phyloP scores from a whole-genome alignment of 73 alveolate genomes.

The Paramecium tetraurelia region DNA sequence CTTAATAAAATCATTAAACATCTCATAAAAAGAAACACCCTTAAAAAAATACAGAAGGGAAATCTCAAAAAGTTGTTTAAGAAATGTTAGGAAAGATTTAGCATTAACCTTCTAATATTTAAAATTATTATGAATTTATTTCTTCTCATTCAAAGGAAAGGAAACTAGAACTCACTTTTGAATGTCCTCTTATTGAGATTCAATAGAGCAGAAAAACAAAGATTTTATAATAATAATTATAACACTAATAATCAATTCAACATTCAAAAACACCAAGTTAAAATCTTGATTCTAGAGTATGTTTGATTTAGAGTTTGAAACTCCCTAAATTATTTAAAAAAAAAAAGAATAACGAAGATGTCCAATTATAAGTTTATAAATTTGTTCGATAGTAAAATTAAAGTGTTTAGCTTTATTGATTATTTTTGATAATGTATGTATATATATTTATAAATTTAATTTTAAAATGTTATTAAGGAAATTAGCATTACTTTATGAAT shows the following conservation, averaged over 20 bases:
- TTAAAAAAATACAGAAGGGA: not conserved
- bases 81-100: not conserved
- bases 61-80: not conserved
- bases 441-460: not conserved
- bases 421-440: not conserved
- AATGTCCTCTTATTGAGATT: not conserved
- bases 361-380: conserved; percentile 12
- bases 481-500: not conserved
- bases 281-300: not conserved
- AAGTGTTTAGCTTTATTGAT: not conserved
- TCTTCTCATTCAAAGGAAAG: not conserved
- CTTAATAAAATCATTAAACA: not conserved
- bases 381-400: not conserved
- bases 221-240: not conserved
- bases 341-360: not conserved
- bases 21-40: not conserved
- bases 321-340: not conserved
- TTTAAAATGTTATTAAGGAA: not conserved
- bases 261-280: not conserved
- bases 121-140: not conserved
- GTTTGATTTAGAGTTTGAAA: not conserved
- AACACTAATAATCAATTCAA: not conserved
- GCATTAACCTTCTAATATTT: conserved; percentile 1
- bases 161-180: not conserved
- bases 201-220: not conserved